Percentiles rank a stretch among this genome's conserved stretches.
These are phyloP conservation scores for Epichloe sibirici DNA, from an alignment of 2,329 filamentous ascomycete genomes.

Conservation along the genomic window DNA sequence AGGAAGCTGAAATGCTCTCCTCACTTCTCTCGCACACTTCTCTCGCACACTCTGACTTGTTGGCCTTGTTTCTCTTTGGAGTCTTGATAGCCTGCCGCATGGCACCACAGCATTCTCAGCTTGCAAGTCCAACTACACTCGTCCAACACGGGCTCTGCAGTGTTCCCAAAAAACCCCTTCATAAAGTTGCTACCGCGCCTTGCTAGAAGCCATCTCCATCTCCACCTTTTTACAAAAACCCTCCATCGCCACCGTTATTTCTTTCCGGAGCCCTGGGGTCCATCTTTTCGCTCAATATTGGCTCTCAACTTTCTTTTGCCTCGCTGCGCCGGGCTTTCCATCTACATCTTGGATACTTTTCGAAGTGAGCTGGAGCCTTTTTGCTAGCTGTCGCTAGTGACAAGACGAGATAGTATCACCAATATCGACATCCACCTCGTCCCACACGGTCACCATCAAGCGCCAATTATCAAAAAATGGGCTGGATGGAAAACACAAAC, in stretches of 20 bases:
- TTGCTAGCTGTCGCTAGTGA: background rate
- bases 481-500: conserved; percentile 39
- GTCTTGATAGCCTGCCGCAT: background rate
- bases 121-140: background rate
- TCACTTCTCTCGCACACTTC: background rate
- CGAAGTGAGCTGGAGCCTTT: background rate
- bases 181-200: background rate
- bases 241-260: conserved; percentile 1
- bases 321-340: background rate
- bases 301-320: background rate
- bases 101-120: background rate
- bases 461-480: conserved; percentile 22
- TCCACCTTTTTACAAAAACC: background rate
- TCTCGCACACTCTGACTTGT: background rate
- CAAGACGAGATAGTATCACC: background rate
- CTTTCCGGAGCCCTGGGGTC: background rate
- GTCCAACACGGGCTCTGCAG: background rate
- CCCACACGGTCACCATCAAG: background rate
- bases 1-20: background rate
- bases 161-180: background rate
- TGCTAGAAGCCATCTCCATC: background rate
- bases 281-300: background rate
- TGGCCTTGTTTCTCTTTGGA: background rate
- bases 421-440: background rate
- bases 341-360: background rate